A percentile compares a stretch with the other conserved stretches of the same genome.
Conservation (phyloP, 768 basidiomycete species). For the Clitopilus hobsonii region DNA sequence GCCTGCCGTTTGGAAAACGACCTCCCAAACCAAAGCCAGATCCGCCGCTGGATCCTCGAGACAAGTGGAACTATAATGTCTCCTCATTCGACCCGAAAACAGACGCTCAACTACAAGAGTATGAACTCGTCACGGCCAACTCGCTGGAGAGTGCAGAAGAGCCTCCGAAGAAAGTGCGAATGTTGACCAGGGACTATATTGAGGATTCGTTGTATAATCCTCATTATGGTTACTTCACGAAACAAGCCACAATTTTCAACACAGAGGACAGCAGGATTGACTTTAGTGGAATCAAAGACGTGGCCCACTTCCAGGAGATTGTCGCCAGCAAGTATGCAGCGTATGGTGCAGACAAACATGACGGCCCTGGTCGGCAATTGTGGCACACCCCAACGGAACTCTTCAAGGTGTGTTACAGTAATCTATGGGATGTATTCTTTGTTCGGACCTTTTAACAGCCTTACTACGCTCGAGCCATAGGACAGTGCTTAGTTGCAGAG, state of each 20-base stretch:
- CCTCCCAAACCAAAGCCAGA: constrained; percentile 9
- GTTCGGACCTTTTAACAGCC: constrained; percentile 50
- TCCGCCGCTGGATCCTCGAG: constrained; percentile 26
- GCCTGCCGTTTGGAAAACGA: background rate
- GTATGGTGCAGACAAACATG: constrained; percentile 56
- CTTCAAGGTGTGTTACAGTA: constrained; percentile 69
- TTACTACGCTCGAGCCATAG: constrained; percentile 89
- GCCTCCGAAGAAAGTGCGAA: constrained; percentile 81
- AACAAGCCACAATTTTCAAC: constrained; percentile 87
- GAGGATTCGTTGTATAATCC: constrained; percentile 97
- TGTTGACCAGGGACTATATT: constrained; percentile 95
- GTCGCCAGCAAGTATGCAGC: constrained; percentile 73
- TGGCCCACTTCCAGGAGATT: constrained; percentile 73
- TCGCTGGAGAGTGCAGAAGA: constrained; percentile 48
- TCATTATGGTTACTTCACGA: constrained; percentile 94
- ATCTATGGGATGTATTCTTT: constrained; percentile 1
- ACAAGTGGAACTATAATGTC: constrained; percentile 79
- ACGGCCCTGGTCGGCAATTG: constrained; percentile 80
- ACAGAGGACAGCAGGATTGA: constrained; percentile 56
- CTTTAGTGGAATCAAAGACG: constrained; percentile 63
- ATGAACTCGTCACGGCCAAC: constrained; percentile 63
- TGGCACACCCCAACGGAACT: constrained; percentile 99
- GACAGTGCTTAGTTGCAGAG: constrained; percentile 82
- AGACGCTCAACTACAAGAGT: constrained; percentile 34
- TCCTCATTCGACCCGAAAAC: constrained; percentile 53